Percentiles rank a stretch among this genome's conserved stretches.
These are phyloP conservation scores for Kwoniella botswanensis DNA, from an alignment of 768 basidiomycete genomes.

Conservation along the genomic window DNA sequence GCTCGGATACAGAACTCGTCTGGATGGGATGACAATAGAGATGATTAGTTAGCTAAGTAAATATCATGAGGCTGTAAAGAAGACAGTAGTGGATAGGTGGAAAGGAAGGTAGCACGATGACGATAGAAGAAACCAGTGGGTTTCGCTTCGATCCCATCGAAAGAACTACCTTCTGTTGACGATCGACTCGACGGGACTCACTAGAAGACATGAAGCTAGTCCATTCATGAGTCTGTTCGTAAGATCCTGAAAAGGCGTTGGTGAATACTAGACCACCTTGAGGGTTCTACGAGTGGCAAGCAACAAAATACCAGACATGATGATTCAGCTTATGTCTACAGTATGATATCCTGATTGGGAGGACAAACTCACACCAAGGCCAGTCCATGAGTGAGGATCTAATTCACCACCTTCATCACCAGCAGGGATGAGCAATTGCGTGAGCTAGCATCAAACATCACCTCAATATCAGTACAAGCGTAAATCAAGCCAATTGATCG, in stretches of 20 bases:
- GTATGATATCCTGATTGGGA: too few species aligned
- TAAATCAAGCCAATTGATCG: too few species aligned
- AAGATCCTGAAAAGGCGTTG: slow-evolving; percentile 58
- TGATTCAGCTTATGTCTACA: not conserved
- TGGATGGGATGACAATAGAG: not conserved
- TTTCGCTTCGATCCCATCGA: not conserved
- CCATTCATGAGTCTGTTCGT: slow-evolving; percentile 59
- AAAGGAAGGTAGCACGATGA: not conserved
- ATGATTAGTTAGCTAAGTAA: not conserved
- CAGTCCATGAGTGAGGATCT: slow-evolving; percentile 56
- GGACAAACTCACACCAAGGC: slow-evolving; percentile 53
- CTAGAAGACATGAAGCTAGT: slow-evolving; percentile 50
- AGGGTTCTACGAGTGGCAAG: slow-evolving; percentile 37
- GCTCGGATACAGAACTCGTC: slow-evolving; percentile 53
- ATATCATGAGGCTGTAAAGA: too few species aligned
- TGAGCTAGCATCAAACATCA: slow-evolving; percentile 42
- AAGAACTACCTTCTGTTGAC: not conserved
- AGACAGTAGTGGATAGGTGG: too few species aligned
- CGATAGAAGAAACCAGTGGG: too few species aligned
- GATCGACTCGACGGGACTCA: slow-evolving; percentile 12
- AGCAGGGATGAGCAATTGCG: slow-evolving; percentile 57
- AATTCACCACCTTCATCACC: slow-evolving; percentile 61
- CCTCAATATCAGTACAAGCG: not conserved
- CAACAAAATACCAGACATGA: too few species aligned
- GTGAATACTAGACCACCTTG: slow-evolving; percentile 61